Evolutionary conservation across 2,329 filamentous ascomycete genomes (phyloP), one percentile per base, ranked within the genome.

Genomic region (Macroventuria anomochaeta): DNA sequence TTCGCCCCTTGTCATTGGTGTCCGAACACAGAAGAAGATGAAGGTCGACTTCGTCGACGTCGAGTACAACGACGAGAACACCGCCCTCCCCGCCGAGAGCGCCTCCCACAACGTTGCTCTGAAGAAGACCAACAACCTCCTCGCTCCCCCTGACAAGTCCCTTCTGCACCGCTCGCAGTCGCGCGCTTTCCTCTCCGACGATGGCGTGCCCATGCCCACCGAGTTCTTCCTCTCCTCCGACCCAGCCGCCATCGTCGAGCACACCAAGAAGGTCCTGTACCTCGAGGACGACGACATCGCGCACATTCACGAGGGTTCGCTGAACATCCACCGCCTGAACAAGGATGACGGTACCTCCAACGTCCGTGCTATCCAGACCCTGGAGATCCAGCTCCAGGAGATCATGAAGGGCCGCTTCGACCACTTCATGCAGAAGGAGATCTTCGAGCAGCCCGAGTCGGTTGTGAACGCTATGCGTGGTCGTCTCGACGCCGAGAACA

Each of bases 391-490:
- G 83, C 88, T 99, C 62, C 95, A 99, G 83, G 93, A 99, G 83
- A 99, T 99, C 80, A 99, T 99, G 95, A 99, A 99, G 88, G 95
- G 95, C 79, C 96, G 95, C 76, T 99, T 97, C 79, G 95, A 99
- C 78, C 95, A 99, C 82, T 99, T 97, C 84, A 99, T 99, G 95
- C 95, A 99, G 78, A 99, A 99, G 87, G 95, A 99, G 79, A 99
- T 99, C 73, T 99, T 99, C 77, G 95, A 99, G 84, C 95, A 99
- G 83, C 95, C 95, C 73, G 95, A 99, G 81, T 99, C 95, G 12
- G 91, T 99, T 58, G 88, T 99, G 82, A 99, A 99, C 85, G 97
- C 95, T 65, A 99, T 99, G 95, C 91, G 95, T 87, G 95, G 95
- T 80, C 95, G 95, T 81, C 83, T 99, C 69, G 95, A 99, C 77